These are phyloP conservation scores for Diaporthe caulivora DNA, from an alignment of 2,329 filamentous ascomycete species.

Conservation along the genomic window DNA sequence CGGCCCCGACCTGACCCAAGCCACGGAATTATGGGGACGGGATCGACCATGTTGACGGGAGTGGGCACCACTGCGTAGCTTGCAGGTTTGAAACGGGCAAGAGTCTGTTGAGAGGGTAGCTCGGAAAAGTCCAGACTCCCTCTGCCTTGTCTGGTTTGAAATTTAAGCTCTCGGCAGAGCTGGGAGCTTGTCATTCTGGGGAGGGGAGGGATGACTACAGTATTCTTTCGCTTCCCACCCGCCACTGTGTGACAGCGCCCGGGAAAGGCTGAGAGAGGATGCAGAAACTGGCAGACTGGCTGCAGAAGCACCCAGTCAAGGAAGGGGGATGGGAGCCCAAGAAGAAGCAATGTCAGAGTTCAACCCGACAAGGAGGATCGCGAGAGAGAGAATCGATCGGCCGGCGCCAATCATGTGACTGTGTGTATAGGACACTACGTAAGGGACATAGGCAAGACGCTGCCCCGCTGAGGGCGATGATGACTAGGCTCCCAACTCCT, in stretches of 20 bases:
- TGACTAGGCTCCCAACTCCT: slow-evolving; percentile 12
- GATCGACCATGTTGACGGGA: slow-evolving; percentile 30
- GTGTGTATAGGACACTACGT: not conserved
- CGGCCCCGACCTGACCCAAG: slow-evolving; percentile 25
- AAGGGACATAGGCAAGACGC: not conserved
- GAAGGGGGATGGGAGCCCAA: not conserved
- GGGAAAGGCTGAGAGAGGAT: slow-evolving; percentile 9
- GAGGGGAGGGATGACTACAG: not conserved
- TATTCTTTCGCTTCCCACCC: not conserved
- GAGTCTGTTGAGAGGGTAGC: slow-evolving; percentile 24
- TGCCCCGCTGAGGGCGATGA: not conserved
- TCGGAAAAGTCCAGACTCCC: slow-evolving; percentile 10
- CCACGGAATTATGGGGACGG: slow-evolving; percentile 22
- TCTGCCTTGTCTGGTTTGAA: not conserved
- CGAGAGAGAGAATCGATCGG: not conserved
- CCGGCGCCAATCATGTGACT: slow-evolving; percentile 28
- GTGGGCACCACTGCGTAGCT: slow-evolving; percentile 24
- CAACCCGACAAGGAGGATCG: not conserved
- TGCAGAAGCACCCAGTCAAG: not conserved
- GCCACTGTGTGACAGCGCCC: slow-evolving; percentile 1
- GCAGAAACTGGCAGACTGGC: not conserved
- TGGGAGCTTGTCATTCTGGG: slow-evolving; percentile 8
- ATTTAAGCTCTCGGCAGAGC: slow-evolving; percentile 30
- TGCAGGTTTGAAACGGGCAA: slow-evolving; percentile 29
- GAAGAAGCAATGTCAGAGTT: not conserved